Base-by-base conservation (phyloP, 2,329 filamentous ascomycete genomes). In the Grosmannia serpens region DNA sequence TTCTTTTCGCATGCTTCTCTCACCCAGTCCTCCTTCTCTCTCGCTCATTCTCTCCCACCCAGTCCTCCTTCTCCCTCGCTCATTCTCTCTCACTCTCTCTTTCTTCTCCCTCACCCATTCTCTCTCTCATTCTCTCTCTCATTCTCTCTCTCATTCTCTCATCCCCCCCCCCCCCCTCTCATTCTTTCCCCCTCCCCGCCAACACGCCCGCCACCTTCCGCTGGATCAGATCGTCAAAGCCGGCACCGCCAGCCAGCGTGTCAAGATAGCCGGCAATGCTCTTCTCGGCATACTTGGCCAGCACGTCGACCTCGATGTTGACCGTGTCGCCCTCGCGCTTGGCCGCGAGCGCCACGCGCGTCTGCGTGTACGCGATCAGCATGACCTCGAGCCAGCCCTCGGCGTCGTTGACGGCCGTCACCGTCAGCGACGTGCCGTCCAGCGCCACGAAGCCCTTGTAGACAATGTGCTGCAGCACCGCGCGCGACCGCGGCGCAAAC, bases 361-460 rank as follows among this genome's bases (percentile, higher is more conserved):
- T 89, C 75, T 97, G 94, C 13, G 94, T 96, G 73, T 99, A 99
- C 10, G 88, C 83, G 70, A 99, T 96, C 62, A 99, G 78, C 94
- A 99, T 99, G 55, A 99, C 87, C 80, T 97, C 94, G 82, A 86
- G 96, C 71, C 90, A 95, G 49, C 87, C 61, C 64, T 84, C 81
- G 4, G 69, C 79, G 71, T 96, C 92, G 66, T 92, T 75, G 33
- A 97, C 92, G 64, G 82, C 80, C 2, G 92, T 97, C 2, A 99
- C 82, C 0, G 94, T 99, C 77, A 99, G 76, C 69, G 91, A 96
- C 27, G 94, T 92, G 5, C 94, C 94, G 69, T 99, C 94, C 55
- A 99, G 82, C 51, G 91, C 90, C 58, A 99, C 85, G 72, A 91
- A 99, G 55, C 94, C 94, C 78, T 99, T 99, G 77, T 95, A 90